phyloP scores from a whole-genome alignment of 2,329 filamentous ascomycete genomes.

The Colletotrichum chlorophyti region DNA sequence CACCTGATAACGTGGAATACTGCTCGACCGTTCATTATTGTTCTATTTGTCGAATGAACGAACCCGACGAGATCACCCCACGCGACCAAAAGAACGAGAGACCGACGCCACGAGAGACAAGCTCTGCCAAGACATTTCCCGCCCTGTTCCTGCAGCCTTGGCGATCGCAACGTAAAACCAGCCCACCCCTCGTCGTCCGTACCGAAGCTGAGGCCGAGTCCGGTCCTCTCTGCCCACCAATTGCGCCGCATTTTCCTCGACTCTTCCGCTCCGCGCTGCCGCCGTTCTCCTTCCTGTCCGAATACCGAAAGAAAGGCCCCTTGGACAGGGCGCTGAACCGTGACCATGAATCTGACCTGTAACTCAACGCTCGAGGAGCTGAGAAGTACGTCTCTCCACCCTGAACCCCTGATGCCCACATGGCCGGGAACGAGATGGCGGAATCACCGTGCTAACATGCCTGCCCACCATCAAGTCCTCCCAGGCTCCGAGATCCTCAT shows the following conservation, averaged over 20 bases:
- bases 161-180: conserved; percentile 10
- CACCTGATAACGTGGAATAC: too few species aligned
- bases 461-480: conserved; percentile 40
- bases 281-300: too few species aligned
- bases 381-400: conserved; percentile 42
- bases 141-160: conserved; percentile 27
- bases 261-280: background rate
- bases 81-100: background rate
- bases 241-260: background rate
- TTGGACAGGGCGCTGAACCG: background rate
- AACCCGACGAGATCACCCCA: conserved; percentile 4
- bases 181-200: background rate
- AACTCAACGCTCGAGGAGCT: conserved; percentile 52
- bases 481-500: conserved; percentile 54
- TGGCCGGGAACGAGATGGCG: too few species aligned
- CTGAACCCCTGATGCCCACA: too few species aligned
- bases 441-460: background rate
- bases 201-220: background rate
- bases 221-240: background rate
- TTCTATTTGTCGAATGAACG: too few species aligned
- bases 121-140: conserved; percentile 25
- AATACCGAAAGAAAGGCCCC: background rate
- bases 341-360: conserved; percentile 45
- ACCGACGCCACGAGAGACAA: conserved; percentile 20
- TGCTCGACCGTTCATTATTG: too few species aligned